A percentile compares a stretch with the other conserved stretches of the same genome.
phyloP scores from a whole-genome alignment of 2,329 filamentous ascomycete genomes.

The Bipolaris sorokiniana region DNA sequence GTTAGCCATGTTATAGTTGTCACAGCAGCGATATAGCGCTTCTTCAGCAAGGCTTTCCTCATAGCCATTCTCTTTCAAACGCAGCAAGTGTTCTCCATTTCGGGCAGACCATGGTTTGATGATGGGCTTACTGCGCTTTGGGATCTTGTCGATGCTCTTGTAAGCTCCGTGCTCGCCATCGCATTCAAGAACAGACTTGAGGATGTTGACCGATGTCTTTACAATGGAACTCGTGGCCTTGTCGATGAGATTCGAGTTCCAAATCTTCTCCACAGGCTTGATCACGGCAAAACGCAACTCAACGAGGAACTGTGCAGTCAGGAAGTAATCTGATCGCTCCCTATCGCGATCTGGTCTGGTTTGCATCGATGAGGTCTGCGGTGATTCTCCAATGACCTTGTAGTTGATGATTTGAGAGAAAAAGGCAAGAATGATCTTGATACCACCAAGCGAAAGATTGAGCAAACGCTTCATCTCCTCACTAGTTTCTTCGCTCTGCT shows the following conservation, averaged over 20 bases:
- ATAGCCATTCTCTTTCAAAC: constrained; percentile 55
- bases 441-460: constrained; percentile 62
- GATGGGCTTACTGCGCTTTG: constrained; percentile 53
- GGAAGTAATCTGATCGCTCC: constrained; percentile 66
- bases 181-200: constrained; percentile 77
- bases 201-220: constrained; percentile 79
- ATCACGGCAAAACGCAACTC: constrained; percentile 83
- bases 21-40: constrained; percentile 82
- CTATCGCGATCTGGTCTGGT: constrained; percentile 61
- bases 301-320: constrained; percentile 77
- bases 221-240: constrained; percentile 78
- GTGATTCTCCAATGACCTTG: constrained; percentile 80
- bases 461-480: constrained; percentile 50
- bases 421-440: constrained; percentile 84
- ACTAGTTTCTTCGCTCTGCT: constrained; percentile 52
- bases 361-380: constrained; percentile 63
- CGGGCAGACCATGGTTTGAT: constrained; percentile 60
- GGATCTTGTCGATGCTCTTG: constrained; percentile 66
- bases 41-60: constrained; percentile 73
- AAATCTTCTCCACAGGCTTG: constrained; percentile 76
- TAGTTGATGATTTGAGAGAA: constrained; percentile 77
- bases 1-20: constrained; percentile 63
- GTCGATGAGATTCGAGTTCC: constrained; percentile 84
- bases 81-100: constrained; percentile 52
- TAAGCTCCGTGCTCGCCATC: constrained; percentile 74